These are phyloP conservation scores for Marasmius fiardii DNA, from an alignment of 1,284 basidiomycete species.

Conservation along the genomic window DNA sequence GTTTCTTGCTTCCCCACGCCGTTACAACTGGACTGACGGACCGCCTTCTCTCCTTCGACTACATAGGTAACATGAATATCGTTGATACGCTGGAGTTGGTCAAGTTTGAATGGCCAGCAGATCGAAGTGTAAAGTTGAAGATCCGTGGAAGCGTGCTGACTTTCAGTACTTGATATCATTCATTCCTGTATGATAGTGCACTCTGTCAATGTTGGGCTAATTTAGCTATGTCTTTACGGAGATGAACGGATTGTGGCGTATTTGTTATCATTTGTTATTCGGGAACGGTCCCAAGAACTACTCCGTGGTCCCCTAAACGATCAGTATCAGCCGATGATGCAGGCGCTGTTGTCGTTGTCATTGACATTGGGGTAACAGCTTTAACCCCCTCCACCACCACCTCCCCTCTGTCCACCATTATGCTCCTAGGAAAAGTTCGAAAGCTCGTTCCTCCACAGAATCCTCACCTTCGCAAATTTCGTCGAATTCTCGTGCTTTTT, in stretches of 20 bases:
- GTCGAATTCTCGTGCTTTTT: neutral
- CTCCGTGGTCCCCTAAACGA: too few relatives aligned
- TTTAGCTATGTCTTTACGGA: too few relatives aligned
- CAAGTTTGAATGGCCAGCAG: constrained; percentile 78
- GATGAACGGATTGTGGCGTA: too few relatives aligned
- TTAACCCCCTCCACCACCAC: too few relatives aligned
- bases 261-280: too few relatives aligned
- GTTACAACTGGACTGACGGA: neutral
- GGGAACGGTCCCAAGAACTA: too few relatives aligned
- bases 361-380: too few relatives aligned
- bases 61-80: constrained; percentile 63
- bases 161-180: constrained; percentile 63
- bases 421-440: neutral
- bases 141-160: constrained; percentile 81
- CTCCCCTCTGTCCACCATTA: neutral
- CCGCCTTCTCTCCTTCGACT: neutral
- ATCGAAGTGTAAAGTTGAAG: constrained; percentile 77
- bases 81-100: constrained; percentile 73
- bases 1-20: neutral
- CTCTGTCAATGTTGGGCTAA: too few relatives aligned
- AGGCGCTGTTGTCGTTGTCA: too few relatives aligned
- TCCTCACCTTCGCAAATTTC: neutral
- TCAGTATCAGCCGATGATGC: too few relatives aligned
- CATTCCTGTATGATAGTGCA: too few relatives aligned
- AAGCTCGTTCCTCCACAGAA: neutral